Conservation (phyloP, 305 asterid genomes). For the Caryopteris hybrid region DNA sequence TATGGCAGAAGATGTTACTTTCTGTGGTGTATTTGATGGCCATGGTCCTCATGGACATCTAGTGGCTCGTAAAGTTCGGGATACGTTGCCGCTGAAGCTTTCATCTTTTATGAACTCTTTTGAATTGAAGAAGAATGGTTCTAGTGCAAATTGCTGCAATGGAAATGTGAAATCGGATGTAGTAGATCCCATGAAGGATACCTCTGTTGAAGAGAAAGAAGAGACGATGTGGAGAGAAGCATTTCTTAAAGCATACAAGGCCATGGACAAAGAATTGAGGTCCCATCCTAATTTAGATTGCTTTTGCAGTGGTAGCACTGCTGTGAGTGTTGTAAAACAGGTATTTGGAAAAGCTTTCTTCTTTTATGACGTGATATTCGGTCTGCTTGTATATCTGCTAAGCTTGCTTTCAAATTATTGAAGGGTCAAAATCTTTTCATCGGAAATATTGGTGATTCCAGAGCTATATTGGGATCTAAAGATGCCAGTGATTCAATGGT, state of each 20-base stretch:
- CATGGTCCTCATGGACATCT: conserved; percentile 96
- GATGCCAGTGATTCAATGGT: conserved; percentile 61
- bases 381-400: conserved; percentile 2
- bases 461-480: conserved; percentile 87
- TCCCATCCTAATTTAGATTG: conserved; percentile 85
- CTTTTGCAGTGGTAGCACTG: conserved; percentile 98
- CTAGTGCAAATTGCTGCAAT: conserved; percentile 52
- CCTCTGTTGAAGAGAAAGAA: conserved; percentile 34
- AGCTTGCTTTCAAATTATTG: neutral
- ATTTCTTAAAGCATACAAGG: conserved; percentile 73
- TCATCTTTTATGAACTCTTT: conserved; percentile 48
- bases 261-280: conserved; percentile 92
- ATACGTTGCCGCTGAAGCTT: conserved; percentile 68
- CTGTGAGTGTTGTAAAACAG: conserved; percentile 78
- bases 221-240: conserved; percentile 69
- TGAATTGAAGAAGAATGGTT: conserved; percentile 48
- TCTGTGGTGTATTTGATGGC: conserved; percentile 95
- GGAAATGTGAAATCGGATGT: conserved; percentile 48
- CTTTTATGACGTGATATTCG: neutral
- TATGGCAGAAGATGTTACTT: conserved; percentile 73
- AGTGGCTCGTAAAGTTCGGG: conserved; percentile 92
- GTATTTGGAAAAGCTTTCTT: conserved; percentile 26
- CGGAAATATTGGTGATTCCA: conserved; percentile 89
- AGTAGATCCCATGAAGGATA: conserved; percentile 51
- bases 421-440: conserved; percentile 91